Evolutionary conservation across 2,329 filamentous ascomycete species (phyloP).

Genomic region (Neonectria neomacrospora): DNA sequence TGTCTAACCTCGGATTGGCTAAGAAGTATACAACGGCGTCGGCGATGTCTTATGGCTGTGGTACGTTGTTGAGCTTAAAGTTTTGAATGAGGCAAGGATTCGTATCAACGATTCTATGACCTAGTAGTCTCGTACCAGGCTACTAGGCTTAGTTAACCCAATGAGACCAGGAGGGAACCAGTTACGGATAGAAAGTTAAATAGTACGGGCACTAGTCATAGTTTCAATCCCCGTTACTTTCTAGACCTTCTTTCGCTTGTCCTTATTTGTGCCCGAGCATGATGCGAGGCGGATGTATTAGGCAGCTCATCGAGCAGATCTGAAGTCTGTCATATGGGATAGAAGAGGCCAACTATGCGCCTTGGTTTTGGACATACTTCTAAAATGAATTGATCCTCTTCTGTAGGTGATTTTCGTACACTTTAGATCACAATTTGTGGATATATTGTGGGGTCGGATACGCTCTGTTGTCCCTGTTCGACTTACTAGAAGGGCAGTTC

Average conservation of each 20-base stretch:
- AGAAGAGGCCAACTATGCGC: background rate
- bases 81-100: background rate
- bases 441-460: background rate
- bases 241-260: background rate
- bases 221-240: background rate
- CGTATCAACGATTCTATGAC: background rate
- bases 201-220: background rate
- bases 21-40: background rate
- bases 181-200: background rate
- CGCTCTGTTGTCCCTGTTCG: background rate
- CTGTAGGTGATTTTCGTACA: background rate
- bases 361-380: background rate
- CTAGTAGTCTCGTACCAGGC: background rate
- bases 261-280: background rate
- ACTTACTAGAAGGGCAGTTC: background rate
- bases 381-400: background rate
- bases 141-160: background rate
- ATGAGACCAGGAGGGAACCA: background rate
- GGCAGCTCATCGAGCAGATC: background rate
- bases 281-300: background rate
- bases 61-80: background rate
- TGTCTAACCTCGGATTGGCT: background rate
- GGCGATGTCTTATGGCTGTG: background rate
- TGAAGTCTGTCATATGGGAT: background rate
- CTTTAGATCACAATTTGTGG: slow-evolving; percentile 5